A percentile compares a stretch with the other conserved stretches of the same genome.
These are phyloP conservation scores for Globisporangium cederbergense DNA, from an alignment of 352 stramenopile species.

Conservation along the genomic window DNA sequence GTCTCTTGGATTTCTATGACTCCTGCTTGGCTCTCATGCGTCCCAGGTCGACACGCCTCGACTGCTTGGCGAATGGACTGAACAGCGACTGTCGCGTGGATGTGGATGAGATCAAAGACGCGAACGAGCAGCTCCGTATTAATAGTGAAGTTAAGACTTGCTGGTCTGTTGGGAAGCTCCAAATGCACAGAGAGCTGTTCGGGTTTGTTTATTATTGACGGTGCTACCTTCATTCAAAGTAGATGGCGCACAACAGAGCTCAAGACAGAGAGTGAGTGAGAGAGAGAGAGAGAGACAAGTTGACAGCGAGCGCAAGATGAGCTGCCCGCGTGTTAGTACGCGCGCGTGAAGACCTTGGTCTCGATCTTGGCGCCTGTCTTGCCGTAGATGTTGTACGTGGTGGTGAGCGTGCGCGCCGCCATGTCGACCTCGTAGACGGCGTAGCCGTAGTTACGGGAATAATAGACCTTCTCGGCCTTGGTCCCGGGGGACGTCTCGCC, in stretches of 20 bases:
- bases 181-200: background rate
- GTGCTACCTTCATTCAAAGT: background rate
- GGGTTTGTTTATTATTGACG: background rate
- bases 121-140: background rate
- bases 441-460: slow-evolving; percentile 34
- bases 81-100: background rate
- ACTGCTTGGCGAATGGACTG: background rate
- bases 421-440: slow-evolving; percentile 31
- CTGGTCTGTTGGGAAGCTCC: background rate
- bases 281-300: background rate
- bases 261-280: background rate
- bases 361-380: slow-evolving; percentile 29
- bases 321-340: slow-evolving; percentile 14
- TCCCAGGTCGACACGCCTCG: background rate
- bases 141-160: background rate
- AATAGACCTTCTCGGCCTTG: slow-evolving; percentile 29
- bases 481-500: slow-evolving; percentile 24
- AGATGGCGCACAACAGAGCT: background rate
- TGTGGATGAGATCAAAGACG: background rate
- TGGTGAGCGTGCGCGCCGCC: slow-evolving; percentile 20
- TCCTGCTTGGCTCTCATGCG: background rate
- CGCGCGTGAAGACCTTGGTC: slow-evolving; percentile 23
- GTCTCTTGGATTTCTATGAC: background rate
- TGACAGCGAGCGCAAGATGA: too few species aligned
- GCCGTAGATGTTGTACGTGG: slow-evolving; percentile 37